These are phyloP conservation scores for Saccharomyces hybrid DNA, from an alignment of 1,139 yeast genomes.

Conservation along the genomic window DNA sequence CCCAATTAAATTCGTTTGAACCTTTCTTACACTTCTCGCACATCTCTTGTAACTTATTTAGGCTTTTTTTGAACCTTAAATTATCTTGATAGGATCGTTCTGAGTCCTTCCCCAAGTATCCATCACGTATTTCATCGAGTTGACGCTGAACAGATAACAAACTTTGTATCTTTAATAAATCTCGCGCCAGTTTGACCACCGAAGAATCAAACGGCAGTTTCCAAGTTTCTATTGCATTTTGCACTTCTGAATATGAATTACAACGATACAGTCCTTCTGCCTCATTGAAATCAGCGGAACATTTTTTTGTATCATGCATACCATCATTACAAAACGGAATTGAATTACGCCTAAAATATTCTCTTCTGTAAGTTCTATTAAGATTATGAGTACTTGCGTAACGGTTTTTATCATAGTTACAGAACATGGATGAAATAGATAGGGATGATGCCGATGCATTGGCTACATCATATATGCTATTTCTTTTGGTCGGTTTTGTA, in stretches of 20 bases:
- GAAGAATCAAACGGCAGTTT: slow-evolving; percentile 30
- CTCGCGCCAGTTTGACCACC: slow-evolving; percentile 26
- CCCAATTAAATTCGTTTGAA: neutral
- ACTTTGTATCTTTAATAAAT: slow-evolving; percentile 17
- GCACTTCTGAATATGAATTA: slow-evolving; percentile 41
- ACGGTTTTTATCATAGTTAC: slow-evolving; percentile 22
- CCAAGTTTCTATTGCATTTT: slow-evolving; percentile 34
- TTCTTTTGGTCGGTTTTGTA: neutral
- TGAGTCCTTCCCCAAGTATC: slow-evolving; percentile 21
- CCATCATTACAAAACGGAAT: slow-evolving; percentile 15
- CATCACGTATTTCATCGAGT: slow-evolving; percentile 14
- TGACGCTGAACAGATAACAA: slow-evolving; percentile 1
- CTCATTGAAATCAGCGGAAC: neutral
- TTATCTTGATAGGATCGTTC: neutral
- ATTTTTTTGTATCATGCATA: slow-evolving; percentile 2
- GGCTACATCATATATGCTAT: neutral
- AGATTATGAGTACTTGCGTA: slow-evolving; percentile 12
- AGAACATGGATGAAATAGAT: slow-evolving; percentile 25
- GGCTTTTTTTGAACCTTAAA: neutral
- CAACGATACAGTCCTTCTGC: slow-evolving; percentile 18
- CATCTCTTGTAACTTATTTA: neutral
- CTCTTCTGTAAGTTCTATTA: slow-evolving; percentile 18
- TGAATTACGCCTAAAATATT: slow-evolving; percentile 22
- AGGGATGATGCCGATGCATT: slow-evolving; percentile 14
- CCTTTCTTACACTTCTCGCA: neutral